Evolutionary conservation across 2,329 filamentous ascomycete species (phyloP), one percentile per base, ranked within the genome.

Genomic region (Phialemoniopsis sp.): DNA sequence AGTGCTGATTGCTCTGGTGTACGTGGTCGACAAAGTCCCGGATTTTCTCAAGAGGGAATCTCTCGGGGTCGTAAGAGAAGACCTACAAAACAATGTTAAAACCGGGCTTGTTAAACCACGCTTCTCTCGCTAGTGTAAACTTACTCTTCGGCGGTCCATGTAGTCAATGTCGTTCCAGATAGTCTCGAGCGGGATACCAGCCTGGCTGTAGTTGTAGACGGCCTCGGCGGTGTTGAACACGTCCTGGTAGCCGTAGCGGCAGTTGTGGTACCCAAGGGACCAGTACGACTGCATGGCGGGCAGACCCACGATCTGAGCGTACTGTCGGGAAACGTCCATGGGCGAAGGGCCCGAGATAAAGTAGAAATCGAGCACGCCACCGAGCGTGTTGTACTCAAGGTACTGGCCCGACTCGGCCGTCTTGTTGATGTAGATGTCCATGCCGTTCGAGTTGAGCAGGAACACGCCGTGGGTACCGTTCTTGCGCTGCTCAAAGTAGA

Each of bases 271-370:
- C 1, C 89, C 89, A 44, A 94, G 79, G 0, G 82, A 80, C 71
- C 80, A 91, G 63, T 93, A 93, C 48, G 86, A 82, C 54, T 90
- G 84, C 78, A 91, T 82, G 0, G 81, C 81, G 2, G 87, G 87
- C 5, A 87, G 64, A 0, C 87, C 87, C 37, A 83, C 68, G 2
- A 82, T 76, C 75, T 80, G 41, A 65, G 60, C 46, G 55, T 91
- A 93, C 30, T 84, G 73, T 55, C 78, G 79, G 13, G 80, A 86
- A 17, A 89, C 80, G 12, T 82, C 76, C 7, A 75, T 69, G 41
- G 82, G 81, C 0, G 72, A 80, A 0, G 86, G 85, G 0, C 88
- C 88, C 12, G 83, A 75, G 52, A 85, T 86, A 63, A 93, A 87
- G 58, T 87, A 90, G 14, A 93, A 67, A 54, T 93, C 87, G 39